Percentiles rank a stretch among this genome's conserved stretches.
These are phyloP conservation scores for Adenanthera pavonina DNA, from an alignment of 306 rosid genomes.

Conservation along the genomic window DNA sequence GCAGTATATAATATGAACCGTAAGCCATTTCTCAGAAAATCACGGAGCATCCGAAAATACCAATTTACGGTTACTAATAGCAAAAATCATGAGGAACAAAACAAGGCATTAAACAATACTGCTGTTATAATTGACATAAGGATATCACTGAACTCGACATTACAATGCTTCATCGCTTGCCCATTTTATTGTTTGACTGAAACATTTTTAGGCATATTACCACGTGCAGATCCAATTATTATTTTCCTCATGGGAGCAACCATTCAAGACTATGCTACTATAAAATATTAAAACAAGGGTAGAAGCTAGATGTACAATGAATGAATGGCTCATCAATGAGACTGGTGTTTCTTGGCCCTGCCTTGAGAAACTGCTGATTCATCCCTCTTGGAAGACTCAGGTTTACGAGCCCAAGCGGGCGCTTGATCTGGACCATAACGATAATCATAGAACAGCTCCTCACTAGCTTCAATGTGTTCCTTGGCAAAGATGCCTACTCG, in stretches of 20 bases:
- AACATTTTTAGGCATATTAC: constrained; percentile 32
- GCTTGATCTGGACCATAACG: constrained; percentile 92
- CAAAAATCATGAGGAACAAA: neutral
- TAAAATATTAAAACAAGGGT: constrained; percentile 5
- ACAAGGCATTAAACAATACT: neutral
- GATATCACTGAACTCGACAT: constrained; percentile 28
- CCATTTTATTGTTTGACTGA: constrained; percentile 38
- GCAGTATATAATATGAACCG: neutral
- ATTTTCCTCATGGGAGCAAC: constrained; percentile 26
- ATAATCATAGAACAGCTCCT: constrained; percentile 96
- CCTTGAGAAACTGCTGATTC: constrained; percentile 76
- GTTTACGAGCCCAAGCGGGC: constrained; percentile 91
- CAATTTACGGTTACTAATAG: neutral
- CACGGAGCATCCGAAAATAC: neutral
- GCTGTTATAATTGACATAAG: neutral
- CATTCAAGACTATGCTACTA: constrained; percentile 16
- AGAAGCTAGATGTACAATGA: constrained; percentile 42
- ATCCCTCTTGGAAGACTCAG: constrained; percentile 88
- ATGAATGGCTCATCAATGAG: constrained; percentile 65
- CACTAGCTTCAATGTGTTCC: constrained; percentile 89
- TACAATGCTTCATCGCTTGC: constrained; percentile 28
- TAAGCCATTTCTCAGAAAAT: neutral
- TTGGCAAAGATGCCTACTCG: constrained; percentile 96
- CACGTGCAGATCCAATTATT: constrained; percentile 35
- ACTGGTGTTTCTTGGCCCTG: constrained; percentile 96